Percentiles rank a stretch among this genome's conserved stretches.
These are phyloP conservation scores for Royoungia palumana DNA, from an alignment of 768 basidiomycete genomes.

Conservation along the genomic window DNA sequence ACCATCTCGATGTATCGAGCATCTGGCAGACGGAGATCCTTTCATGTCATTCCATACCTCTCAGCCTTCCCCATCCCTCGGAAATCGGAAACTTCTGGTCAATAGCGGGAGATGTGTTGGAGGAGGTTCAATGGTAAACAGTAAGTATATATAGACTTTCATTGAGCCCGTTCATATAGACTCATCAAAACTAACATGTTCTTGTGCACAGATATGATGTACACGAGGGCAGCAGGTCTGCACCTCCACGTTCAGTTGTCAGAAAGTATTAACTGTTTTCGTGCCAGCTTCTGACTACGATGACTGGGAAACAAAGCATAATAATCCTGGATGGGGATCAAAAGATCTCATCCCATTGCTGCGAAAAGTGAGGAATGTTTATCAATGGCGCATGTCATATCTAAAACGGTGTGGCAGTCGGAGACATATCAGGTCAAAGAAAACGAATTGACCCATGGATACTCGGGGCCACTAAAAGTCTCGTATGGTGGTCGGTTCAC, in stretches of 20 bases:
- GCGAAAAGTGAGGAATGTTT: constrained; percentile 20
- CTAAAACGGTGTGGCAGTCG: too few relatives aligned
- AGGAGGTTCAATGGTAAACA: constrained; percentile 45
- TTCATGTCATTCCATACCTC: constrained; percentile 17
- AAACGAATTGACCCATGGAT: constrained; percentile 18
- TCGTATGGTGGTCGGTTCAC: constrained; percentile 31
- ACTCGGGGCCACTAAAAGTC: constrained; percentile 22
- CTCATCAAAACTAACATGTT: not conserved
- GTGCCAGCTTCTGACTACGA: constrained; percentile 49
- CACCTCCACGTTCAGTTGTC: not conserved
- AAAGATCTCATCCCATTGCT: constrained; percentile 25
- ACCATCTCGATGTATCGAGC: constrained; percentile 22
- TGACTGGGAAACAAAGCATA: constrained; percentile 22
- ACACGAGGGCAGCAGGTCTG: constrained; percentile 47
- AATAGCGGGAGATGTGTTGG: constrained; percentile 27
- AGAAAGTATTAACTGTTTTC: not conserved
- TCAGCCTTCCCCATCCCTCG: constrained; percentile 15
- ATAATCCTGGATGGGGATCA: constrained; percentile 25
- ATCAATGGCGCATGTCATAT: too few relatives aligned
- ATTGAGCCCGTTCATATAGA: not conserved
- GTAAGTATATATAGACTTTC: constrained; percentile 29
- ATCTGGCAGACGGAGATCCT: constrained; percentile 14
- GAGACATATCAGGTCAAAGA: constrained; percentile 21
- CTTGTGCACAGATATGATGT: constrained; percentile 40
- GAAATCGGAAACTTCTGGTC: constrained; percentile 14